Conservation (phyloP, 2,329 filamentous ascomycete species). For the Immersiporthe knoxdaviesiana region DNA sequence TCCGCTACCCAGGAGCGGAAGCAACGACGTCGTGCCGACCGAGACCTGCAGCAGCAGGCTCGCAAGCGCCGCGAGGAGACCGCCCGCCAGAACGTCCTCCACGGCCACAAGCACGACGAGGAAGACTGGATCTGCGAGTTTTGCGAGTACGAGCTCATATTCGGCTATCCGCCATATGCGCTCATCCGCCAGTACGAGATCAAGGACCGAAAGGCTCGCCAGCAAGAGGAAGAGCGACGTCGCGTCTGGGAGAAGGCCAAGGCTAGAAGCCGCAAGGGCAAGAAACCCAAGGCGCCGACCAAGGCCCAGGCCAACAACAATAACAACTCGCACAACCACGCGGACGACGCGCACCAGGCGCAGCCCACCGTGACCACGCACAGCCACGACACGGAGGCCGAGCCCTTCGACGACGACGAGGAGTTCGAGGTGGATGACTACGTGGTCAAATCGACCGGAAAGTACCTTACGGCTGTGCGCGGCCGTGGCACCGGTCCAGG, state of each 20-base stretch:
- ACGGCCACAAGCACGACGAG: slow-evolving; percentile 67
- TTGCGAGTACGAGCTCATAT: slow-evolving; percentile 96
- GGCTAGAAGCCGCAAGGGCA: slow-evolving; percentile 87
- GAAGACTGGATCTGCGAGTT: slow-evolving; percentile 97
- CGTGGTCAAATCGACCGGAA: slow-evolving; percentile 9
- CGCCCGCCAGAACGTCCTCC: slow-evolving; percentile 74
- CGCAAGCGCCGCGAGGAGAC: slow-evolving; percentile 77
- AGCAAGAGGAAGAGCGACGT: slow-evolving; percentile 83
- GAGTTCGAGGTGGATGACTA: slow-evolving; percentile 29
- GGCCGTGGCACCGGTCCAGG: background rate
- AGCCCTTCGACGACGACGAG: slow-evolving; percentile 27
- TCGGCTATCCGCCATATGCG: slow-evolving; percentile 81
- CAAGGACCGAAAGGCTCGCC: slow-evolving; percentile 84
- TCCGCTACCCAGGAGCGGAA: slow-evolving; percentile 25
- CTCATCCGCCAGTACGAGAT: slow-evolving; percentile 92
- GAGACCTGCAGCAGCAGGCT: slow-evolving; percentile 75
- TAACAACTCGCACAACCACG: slow-evolving; percentile 34
- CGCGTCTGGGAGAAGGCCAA: slow-evolving; percentile 89
- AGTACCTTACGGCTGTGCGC: background rate
- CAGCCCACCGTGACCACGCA: slow-evolving; percentile 34
- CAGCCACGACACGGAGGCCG: slow-evolving; percentile 30
- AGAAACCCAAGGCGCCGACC: slow-evolving; percentile 73
- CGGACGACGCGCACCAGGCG: slow-evolving; percentile 22
- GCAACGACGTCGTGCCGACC: slow-evolving; percentile 63
- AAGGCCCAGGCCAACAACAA: slow-evolving; percentile 45